Base-by-base conservation (phyloP, 371 early-diverging fungal species). In the Homolaphlyctis polyrhiza region DNA sequence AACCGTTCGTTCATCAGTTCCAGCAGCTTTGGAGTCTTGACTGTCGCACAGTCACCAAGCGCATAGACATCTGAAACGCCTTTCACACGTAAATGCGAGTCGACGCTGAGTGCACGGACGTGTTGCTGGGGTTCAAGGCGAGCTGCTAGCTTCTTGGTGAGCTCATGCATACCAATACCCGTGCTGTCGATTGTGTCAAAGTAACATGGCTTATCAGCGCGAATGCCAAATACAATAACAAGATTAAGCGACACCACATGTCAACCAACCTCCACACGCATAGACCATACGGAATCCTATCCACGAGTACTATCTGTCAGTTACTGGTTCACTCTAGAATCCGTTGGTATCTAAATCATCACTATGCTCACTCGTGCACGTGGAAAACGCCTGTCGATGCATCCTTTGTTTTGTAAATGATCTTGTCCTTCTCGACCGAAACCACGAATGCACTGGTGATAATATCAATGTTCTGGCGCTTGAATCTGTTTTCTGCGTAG, bases 1-100 rank as follows among this genome's bases (percentile, higher is more conserved):
- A 28, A 67, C 61, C 51, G 34, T 27, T 65, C 50, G 4, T 57
- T 65, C n/a, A 67, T 47, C 8, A 71, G 34, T 27, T 61, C 63
- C 63, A 71, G 8, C 65, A 89, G 67, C n/a, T 85, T 81, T 8
- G 90, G 90, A 58, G 86, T 86, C 34, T 89, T 89, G 35, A 83
- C 83, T 1, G 78, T 75, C 23, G 75, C 69, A 32, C 75, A 74
- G 59, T 76, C 76, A 18, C 76, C 76, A 23, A 76, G 58, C 60
- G 79, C 79, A 62, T 69, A 78, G 30, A 76, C 63, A 30, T 58
- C 65, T 28, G 58, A 49, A 32, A 43, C 70, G 32, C 71, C 75
- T 34, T 58, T 57, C 16, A 71, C n/a, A 39, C 63, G n/a, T 50
- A 76, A 62, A 6, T 60, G 59, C 8, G 54, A 34, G 58, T 72